Evolutionary conservation across 2,329 filamentous ascomycete genomes (phyloP).

Genomic region (Cadophora sp.): DNA sequence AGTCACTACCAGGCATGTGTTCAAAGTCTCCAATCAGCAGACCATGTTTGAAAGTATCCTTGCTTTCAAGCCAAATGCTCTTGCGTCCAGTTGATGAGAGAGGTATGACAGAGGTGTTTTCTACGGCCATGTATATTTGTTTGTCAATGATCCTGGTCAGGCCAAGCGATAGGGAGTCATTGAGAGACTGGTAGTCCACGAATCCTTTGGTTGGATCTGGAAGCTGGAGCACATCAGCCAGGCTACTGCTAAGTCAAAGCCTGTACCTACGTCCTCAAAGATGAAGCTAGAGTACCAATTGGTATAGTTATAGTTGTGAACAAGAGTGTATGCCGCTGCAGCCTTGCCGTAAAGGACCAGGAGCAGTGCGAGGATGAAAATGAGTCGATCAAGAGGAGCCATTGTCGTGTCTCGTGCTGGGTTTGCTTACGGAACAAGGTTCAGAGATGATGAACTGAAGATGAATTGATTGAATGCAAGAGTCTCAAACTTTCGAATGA

Average conservation of each 20-base stretch:
- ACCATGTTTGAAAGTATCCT: constrained; percentile 65
- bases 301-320: constrained; percentile 33
- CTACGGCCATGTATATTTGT: constrained; percentile 60
- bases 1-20: constrained; percentile 76
- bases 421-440: neutral
- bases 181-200: constrained; percentile 47
- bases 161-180: constrained; percentile 58
- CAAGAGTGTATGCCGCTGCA: constrained; percentile 24
- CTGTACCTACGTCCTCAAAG: constrained; percentile 16
- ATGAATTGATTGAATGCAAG: neutral
- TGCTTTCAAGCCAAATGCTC: constrained; percentile 72
- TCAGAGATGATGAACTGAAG: too few relatives aligned
- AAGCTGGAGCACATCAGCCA: constrained; percentile 19
- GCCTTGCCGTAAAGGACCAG: neutral
- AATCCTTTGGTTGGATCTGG: constrained; percentile 38
- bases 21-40: constrained; percentile 74
- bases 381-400: neutral
- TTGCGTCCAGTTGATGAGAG: constrained; percentile 53
- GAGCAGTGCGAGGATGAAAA: neutral
- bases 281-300: constrained; percentile 38
- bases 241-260: neutral
- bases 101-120: constrained; percentile 34
- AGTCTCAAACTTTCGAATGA: neutral
- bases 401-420: neutral
- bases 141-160: constrained; percentile 63